Conservation (phyloP, 768 basidiomycete species). For the Mycena leptocephala region DNA sequence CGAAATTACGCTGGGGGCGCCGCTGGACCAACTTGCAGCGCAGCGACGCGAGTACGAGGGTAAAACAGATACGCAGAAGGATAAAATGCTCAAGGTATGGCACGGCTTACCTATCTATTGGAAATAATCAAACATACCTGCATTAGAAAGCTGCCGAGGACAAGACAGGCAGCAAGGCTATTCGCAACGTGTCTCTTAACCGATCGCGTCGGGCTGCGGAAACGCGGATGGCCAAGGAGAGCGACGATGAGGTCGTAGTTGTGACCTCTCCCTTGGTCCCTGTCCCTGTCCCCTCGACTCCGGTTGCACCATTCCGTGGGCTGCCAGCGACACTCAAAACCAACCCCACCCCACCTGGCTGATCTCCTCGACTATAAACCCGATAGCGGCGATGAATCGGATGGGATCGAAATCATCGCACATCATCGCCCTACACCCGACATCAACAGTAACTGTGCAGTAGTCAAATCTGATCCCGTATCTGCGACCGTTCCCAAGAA, state of each 20-base stretch:
- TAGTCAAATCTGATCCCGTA: neutral
- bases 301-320: neutral
- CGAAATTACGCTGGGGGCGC: neutral
- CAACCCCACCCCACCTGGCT: neutral
- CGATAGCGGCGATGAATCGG: neutral
- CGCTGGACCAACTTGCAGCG: neutral
- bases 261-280: neutral
- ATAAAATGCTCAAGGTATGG: slow-evolving; percentile 1
- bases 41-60: neutral
- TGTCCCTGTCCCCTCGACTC: neutral
- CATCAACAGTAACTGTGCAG: neutral
- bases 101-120: neutral
- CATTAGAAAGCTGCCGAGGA: neutral
- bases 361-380: neutral
- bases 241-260: neutral
- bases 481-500: neutral
- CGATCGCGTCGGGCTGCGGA: neutral
- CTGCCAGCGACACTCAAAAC: too few relatives aligned
- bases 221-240: neutral
- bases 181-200: neutral
- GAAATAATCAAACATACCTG: too few relatives aligned
- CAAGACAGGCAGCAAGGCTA: neutral
- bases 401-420: neutral
- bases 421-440: neutral
- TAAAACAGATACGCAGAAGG: neutral